A percentile compares a stretch with the other conserved stretches of the same genome.
Conservation (phyloP, 805 yeast species). For the Yamadazyma nakazawae region DNA sequence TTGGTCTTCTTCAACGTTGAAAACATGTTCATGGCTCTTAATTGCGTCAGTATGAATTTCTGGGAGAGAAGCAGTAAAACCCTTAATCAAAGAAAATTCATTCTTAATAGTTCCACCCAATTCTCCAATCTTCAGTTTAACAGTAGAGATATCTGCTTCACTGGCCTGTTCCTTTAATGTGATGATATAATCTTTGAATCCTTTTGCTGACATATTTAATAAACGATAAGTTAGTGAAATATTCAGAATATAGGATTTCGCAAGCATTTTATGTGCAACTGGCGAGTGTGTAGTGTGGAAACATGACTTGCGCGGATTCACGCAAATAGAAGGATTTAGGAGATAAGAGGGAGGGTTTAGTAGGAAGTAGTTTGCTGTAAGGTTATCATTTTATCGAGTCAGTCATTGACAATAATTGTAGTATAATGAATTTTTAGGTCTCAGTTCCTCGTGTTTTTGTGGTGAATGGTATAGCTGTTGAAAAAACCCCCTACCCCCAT, state of each 20-base stretch:
- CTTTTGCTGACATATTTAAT: neutral
- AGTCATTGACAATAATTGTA: too few relatives aligned
- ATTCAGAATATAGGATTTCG: neutral
- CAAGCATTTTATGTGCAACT: neutral
- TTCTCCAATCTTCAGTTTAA: constrained; percentile 48
- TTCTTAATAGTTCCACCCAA: constrained; percentile 61
- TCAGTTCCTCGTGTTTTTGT: too few relatives aligned
- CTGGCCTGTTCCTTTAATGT: constrained; percentile 46
- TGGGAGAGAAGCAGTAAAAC: constrained; percentile 61
- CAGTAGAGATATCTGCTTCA: constrained; percentile 33
- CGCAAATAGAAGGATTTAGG: neutral
- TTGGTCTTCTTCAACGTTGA: constrained; percentile 63
- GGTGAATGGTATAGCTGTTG: too few relatives aligned
- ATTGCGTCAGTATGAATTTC: constrained; percentile 47
- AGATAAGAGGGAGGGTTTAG: neutral
- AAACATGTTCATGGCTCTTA: constrained; percentile 48
- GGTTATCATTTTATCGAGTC: too few relatives aligned
- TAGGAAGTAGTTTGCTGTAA: too few relatives aligned
- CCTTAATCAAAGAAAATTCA: constrained; percentile 65
- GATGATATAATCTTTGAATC: constrained; percentile 35
- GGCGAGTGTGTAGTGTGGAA: neutral
- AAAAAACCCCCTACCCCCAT: too few relatives aligned
- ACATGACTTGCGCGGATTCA: neutral
- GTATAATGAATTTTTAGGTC: too few relatives aligned
- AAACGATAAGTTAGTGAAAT: neutral